phyloP scores from a whole-genome alignment of 305 asterid species.

The Fraxinus sp. region DNA sequence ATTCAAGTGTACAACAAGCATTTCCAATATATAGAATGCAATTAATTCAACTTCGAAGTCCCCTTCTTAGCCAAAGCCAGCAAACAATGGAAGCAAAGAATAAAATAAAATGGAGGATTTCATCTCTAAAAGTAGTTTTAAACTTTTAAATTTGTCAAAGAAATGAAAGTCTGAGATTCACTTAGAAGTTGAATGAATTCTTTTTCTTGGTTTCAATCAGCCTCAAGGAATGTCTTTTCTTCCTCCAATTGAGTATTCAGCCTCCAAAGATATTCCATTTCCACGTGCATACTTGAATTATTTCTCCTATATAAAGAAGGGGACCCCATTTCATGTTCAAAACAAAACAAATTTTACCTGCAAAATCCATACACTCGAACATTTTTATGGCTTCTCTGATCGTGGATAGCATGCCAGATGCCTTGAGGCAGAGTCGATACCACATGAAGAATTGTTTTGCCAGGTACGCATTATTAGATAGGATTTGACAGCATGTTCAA shows the following conservation, averaged over 20 bases:
- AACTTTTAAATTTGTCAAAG: slow-evolving; percentile 20
- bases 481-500: neutral
- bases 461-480: slow-evolving; percentile 36
- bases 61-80: neutral
- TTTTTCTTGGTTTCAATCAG: slow-evolving; percentile 47
- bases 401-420: slow-evolving; percentile 58
- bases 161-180: slow-evolving; percentile 26
- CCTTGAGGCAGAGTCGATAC: slow-evolving; percentile 51
- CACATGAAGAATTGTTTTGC: slow-evolving; percentile 71
- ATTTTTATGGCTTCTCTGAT: slow-evolving; percentile 46
- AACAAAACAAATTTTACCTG: slow-evolving; percentile 18
- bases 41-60: neutral
- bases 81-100: slow-evolving; percentile 45
- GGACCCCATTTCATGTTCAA: slow-evolving; percentile 25
- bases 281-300: slow-evolving; percentile 28
- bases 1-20: neutral
- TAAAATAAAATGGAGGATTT: slow-evolving; percentile 24
- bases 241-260: slow-evolving; percentile 24
- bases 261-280: slow-evolving; percentile 35
- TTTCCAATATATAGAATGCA: neutral
- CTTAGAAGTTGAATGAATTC: slow-evolving; percentile 35
- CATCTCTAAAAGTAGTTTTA: slow-evolving; percentile 23
- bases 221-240: slow-evolving; percentile 61
- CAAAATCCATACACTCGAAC: neutral
- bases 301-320: slow-evolving; percentile 39